Evolutionary conservation across 768 basidiomycete genomes (phyloP), one percentile per base, ranked within the genome.

Genomic region (Russula sp.): DNA sequence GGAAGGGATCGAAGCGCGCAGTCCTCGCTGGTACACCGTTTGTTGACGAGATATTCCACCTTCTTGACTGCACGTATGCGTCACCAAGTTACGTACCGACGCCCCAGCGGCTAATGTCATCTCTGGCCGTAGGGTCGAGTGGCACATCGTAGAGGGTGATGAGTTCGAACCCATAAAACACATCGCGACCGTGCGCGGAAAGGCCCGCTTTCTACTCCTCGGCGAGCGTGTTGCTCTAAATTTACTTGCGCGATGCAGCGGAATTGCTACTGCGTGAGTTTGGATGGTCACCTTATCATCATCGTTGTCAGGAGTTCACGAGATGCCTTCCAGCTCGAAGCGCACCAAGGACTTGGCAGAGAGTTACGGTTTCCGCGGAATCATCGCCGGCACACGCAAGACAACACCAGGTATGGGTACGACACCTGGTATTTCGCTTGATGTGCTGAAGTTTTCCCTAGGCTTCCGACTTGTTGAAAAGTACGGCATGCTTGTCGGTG

Each of bases 401-500:
- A 99, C 96, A 1, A 98, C 96, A 1, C 96, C 96, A 37, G 94
- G 89, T 82, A 66, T 31, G 66, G 18, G n/a, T 31, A 27, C 6
- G 16, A 54, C 52, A 9, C 3, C 22, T 10, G 14, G 7, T 49
- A 32, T 14, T 35, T 3, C n/a, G 11, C 35, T 16, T n/a, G 11
- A 20, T 10, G 14, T 18, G 13, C 48, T 50, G 5, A 40, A 10
- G 18, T 18, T 39, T 39, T n/a, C n/a, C 27, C 42, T 32, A 89
- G 89, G 96, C 2, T 99, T 99, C 78, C 81, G 97, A 52, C 79
- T 98, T 35, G 95, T 98, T 6, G 97, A 99, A 75, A 99, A 99
- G 75, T 98, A 99, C 72, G 97, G 88, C 4, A 98, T 99, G 97
- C 76, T 98, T 50, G 92, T 98, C 14, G 97, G 97, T 18, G 97